Conservation (phyloP, 2,329 filamentous ascomycete genomes). For the Pseudogymnoascus sp. region DNA sequence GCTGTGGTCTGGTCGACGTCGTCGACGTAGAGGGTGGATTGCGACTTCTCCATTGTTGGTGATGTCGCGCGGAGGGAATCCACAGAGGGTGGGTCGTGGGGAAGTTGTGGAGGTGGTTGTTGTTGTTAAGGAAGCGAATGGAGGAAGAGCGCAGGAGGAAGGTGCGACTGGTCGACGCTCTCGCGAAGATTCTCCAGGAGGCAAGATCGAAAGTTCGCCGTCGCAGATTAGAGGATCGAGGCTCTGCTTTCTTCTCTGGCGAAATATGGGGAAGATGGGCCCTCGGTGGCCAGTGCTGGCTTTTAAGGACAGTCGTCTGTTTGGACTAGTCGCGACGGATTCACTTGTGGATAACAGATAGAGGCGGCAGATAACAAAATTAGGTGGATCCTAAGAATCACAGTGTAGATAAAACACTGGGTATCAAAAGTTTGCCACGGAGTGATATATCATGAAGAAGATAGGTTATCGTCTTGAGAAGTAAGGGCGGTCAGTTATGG, state of each 20-base stretch:
- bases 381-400: background rate
- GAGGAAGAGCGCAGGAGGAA: background rate
- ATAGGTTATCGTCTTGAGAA: background rate
- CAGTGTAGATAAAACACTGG: background rate
- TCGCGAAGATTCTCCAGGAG: background rate
- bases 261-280: background rate
- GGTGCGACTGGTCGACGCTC: background rate
- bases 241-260: background rate
- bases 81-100: background rate
- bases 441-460: background rate
- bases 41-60: background rate
- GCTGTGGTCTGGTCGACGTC: background rate
- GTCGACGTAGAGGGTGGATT: background rate
- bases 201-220: background rate
- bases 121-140: background rate
- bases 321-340: background rate
- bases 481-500: background rate
- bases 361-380: background rate
- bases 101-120: background rate
- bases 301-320: background rate
- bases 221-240: background rate
- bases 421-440: background rate
- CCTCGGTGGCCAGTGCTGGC: background rate
- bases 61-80: background rate
- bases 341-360: background rate